Conservation (phyloP, 1,139 yeast species). For the Taphrina flavorubra region DNA sequence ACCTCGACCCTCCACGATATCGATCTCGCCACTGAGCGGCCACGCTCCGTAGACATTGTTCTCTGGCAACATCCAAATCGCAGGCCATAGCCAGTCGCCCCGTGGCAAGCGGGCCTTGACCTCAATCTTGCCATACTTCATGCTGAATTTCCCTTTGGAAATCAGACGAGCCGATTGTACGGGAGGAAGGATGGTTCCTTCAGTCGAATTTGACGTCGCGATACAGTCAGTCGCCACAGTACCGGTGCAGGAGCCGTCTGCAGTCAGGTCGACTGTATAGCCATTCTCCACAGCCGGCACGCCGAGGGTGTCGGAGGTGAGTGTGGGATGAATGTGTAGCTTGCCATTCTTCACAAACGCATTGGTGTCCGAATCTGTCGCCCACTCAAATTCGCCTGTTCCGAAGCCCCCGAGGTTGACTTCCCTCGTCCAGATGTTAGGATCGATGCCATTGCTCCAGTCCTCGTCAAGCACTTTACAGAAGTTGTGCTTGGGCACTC, state of each 20-base stretch:
- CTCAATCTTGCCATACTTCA: constrained; percentile 44
- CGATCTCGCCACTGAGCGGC: constrained; percentile 46
- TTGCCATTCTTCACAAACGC: constrained; percentile 42
- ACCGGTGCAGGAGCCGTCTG: constrained; percentile 43
- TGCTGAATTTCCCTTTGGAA: constrained; percentile 34
- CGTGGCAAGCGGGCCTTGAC: constrained; percentile 43
- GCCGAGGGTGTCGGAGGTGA: constrained; percentile 41
- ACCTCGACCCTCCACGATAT: constrained; percentile 44
- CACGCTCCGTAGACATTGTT: constrained; percentile 43
- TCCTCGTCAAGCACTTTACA: constrained; percentile 42
- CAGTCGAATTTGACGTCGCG: constrained; percentile 41
- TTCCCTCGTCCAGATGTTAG: constrained; percentile 40
- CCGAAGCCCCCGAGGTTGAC: constrained; percentile 45
- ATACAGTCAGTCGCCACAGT: constrained; percentile 38
- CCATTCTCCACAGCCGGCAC: constrained; percentile 42
- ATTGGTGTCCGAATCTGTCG: constrained; percentile 41
- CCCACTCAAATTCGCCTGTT: constrained; percentile 44
- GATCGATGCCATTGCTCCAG: constrained; percentile 36
- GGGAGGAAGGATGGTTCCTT: constrained; percentile 42
- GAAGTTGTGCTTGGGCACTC: constrained; percentile 41
- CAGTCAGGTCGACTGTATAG: constrained; percentile 44
- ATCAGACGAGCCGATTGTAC: constrained; percentile 44
- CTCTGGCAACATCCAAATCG: constrained; percentile 46
- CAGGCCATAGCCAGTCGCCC: constrained; percentile 47
- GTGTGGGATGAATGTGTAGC: constrained; percentile 44